Conservation (phyloP, 163 green algal genomes). For the Chlamydomonas reinhardtii region DNA sequence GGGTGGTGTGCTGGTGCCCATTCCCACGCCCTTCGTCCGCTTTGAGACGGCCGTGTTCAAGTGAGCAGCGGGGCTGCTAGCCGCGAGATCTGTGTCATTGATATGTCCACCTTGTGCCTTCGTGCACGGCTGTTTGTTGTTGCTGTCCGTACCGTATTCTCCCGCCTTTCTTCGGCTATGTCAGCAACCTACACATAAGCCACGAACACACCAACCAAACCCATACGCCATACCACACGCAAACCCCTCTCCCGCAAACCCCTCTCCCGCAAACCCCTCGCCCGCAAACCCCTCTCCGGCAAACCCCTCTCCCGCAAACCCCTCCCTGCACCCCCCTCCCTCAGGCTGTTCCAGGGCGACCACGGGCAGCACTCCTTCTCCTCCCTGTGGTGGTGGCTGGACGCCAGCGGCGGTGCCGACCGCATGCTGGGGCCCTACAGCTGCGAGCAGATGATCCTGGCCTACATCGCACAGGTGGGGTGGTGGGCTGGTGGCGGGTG, state of each 20-base stretch:
- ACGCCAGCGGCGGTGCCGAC: not conserved
- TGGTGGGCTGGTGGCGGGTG: too few relatives aligned
- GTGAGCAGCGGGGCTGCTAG: not conserved
- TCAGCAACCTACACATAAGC: too few relatives aligned
- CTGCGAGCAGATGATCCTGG: conserved; percentile 52
- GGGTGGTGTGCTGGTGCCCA: conserved; percentile 20
- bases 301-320: not conserved
- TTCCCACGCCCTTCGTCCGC: conserved; percentile 40
- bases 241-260: too few relatives aligned
- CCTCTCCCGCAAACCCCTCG: too few relatives aligned
- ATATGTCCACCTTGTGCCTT: too few relatives aligned
- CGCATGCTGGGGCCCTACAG: conserved; percentile 37
- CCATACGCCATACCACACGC: not conserved
- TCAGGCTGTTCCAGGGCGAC: conserved; percentile 45
- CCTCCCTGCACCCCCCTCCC: not conserved
- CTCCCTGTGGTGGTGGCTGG: conserved; percentile 40
- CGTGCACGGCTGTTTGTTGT: too few relatives aligned
- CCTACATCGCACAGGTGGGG: conserved; percentile 43
- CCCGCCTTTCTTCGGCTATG: too few relatives aligned
- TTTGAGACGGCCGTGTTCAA: conserved; percentile 50
- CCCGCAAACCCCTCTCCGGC: too few relatives aligned
- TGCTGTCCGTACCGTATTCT: too few relatives aligned
- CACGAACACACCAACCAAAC: too few relatives aligned
- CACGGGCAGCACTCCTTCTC: conserved; percentile 35
- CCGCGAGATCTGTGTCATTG: too few relatives aligned